phyloP scores from a whole-genome alignment of 225 moss, liverwort and hornwort species.

The Physcomitrellopsis africana region DNA sequence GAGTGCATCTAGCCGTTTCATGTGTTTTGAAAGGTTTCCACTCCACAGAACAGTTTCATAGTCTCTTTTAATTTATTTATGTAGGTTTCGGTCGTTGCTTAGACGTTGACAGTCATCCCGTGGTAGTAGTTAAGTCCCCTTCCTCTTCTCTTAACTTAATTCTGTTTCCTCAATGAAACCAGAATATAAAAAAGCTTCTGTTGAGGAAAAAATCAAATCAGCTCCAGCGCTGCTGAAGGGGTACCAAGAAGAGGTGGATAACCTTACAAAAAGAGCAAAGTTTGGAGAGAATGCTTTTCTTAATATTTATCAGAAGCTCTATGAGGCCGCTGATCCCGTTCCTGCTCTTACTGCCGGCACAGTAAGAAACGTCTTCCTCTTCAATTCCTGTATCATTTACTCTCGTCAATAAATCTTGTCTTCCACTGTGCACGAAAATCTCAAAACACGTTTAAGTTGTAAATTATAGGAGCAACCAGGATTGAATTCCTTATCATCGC shows the following conservation, averaged over 20 bases:
- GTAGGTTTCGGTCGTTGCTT: no score
- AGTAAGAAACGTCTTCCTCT: slow-evolving; percentile 54
- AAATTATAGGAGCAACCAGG: background rate
- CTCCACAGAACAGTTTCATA: no score
- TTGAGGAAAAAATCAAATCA: slow-evolving; percentile 58
- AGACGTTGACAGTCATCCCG: no score
- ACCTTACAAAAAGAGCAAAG: slow-evolving; percentile 89
- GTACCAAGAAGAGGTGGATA: slow-evolving; percentile 89
- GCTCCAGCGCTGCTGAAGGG: slow-evolving; percentile 61
- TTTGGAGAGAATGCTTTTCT: slow-evolving; percentile 93
- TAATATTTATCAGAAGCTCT: slow-evolving; percentile 88
- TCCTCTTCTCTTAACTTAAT: background rate
- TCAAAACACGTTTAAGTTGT: background rate
- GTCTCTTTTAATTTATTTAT: no score
- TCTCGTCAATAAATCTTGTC: slow-evolving; percentile 1
- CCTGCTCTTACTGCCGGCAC: slow-evolving; percentile 78
- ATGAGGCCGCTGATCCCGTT: slow-evolving; percentile 88
- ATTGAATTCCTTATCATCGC: background rate
- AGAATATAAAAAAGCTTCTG: slow-evolving; percentile 75
- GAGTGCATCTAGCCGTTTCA: no score
- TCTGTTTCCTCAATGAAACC: slow-evolving; percentile 12
- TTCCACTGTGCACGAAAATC: slow-evolving; percentile 4
- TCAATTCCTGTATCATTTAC: slow-evolving; percentile 3
- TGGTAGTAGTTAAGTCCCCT: slow-evolving; percentile 18
- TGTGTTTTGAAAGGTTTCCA: no score